phyloP scores from a whole-genome alignment of 805 yeast species.

The Ogataea ramenticola region DNA sequence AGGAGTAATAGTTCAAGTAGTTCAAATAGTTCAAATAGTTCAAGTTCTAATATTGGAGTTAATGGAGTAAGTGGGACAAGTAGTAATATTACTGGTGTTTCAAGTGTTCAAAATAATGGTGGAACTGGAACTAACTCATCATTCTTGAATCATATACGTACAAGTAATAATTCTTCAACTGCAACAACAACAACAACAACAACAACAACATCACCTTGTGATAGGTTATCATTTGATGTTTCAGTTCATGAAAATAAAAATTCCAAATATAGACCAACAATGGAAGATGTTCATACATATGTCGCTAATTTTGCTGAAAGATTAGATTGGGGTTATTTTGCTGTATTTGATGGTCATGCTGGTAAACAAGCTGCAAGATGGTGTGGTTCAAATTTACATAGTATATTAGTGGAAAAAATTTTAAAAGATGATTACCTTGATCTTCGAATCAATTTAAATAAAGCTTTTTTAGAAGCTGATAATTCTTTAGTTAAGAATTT shows the following conservation, averaged over 20 bases:
- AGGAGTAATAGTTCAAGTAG: not conserved
- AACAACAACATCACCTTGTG: conserved; percentile 41
- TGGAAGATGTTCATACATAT: conserved; percentile 96
- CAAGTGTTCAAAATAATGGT: no score
- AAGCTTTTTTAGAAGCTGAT: conserved; percentile 73
- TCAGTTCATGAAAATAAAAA: conserved; percentile 93
- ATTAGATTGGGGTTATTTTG: conserved; percentile 91
- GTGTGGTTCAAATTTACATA: conserved; percentile 85
- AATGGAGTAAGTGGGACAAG: no score
- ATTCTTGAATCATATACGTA: no score
- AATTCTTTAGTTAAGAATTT: conserved; percentile 50
- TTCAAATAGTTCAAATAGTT: not conserved
- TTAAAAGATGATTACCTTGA: conserved; percentile 38
- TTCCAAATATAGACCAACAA: conserved; percentile 68
- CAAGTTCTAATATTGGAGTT: not conserved
- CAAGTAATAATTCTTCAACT: no score
- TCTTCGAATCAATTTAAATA: conserved; percentile 58
- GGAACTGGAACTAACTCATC: no score
- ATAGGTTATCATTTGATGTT: conserved; percentile 64
- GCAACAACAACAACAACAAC: no score
- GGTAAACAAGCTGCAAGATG: conserved; percentile 89
- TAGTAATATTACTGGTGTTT: no score
- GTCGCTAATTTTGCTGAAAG: conserved; percentile 90
- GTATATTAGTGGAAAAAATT: conserved; percentile 54
- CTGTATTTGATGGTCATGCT: conserved; percentile 95